Evolutionary conservation across 176 grass and related monocot species (phyloP), one percentile per base, ranked within the genome.

Genomic region (Elaeis guineensis): DNA sequence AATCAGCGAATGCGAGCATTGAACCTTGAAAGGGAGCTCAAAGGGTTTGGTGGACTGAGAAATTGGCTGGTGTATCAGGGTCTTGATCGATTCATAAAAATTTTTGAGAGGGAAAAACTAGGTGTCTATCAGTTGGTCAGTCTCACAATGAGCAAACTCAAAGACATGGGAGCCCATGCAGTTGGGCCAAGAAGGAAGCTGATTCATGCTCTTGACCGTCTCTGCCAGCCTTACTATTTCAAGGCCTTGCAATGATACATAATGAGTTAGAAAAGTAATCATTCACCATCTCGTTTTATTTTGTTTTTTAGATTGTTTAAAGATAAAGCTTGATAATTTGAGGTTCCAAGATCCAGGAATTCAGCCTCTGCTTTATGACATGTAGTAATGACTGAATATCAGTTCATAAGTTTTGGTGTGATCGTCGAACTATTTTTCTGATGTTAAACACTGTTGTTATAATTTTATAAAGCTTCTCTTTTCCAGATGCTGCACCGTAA

Each of bases 161-260:
- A 71, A 58, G 65, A 64, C 16, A 71, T 78, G 64, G 75, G 75
- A 58, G 75, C 68, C 14, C 50, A 63, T 62, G 58, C 66, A 28
- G 75, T 78, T 69, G 75, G 75, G 4, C 75, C 66, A 14, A 69
- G 75, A 48, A 69, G 75, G 50, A 78, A 78, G 59, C 58, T 78
- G 12, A 70, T 79, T 55, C 48, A 79, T 73, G 53, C 68, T 57
- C 66, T 79, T 19, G 39, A 73, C 14, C 17, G 22, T 57, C 69
- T 67, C 30, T 73, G 69, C 58, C 49, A 61, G 17, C 55, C 61
- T 59, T 52, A 16, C 19, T 61, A 62, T 25, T 67, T 67, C 16
- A 25, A 54, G 19, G 55, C 12, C 12, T 61, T 21, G 0, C 4
- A 22, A 54, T 54, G 25, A 70, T 70, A 8, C 5, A 16, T 17